phyloP scores from a whole-genome alignment of 306 rosid species.

The Spatholobus suberectus region DNA sequence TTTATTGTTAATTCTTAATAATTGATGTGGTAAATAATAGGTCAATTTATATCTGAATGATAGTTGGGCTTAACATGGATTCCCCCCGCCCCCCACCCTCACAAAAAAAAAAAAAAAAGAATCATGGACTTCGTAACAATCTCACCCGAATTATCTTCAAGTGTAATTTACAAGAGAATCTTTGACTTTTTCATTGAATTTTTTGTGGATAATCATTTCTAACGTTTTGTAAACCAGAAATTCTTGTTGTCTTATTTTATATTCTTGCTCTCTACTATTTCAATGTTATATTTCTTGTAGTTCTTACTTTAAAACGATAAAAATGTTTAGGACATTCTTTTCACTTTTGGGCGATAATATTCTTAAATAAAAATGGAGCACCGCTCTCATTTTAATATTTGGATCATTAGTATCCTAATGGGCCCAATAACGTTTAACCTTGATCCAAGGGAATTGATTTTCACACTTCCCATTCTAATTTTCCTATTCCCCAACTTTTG shows the following conservation, averaged over 20 bases:
- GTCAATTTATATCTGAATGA: no score
- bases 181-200: neutral
- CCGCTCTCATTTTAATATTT: neutral
- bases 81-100: no score
- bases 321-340: neutral
- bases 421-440: no score
- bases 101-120: no score
- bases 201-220: neutral
- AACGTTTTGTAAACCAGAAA: neutral
- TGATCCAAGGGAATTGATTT: no score
- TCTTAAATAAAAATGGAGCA: neutral
- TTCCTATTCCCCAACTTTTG: no score
- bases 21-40: no score
- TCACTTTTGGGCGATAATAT: neutral
- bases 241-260: neutral
- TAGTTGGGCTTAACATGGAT: neutral
- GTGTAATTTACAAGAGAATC: neutral
- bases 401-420: no score
- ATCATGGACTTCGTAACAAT: neutral
- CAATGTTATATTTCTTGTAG: neutral
- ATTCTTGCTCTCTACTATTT: neutral
- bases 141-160: neutral
- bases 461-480: no score
- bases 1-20: no score
- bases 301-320: neutral